Conservation (phyloP, 331 rosid genomes). For the Spiraea crenata region DNA sequence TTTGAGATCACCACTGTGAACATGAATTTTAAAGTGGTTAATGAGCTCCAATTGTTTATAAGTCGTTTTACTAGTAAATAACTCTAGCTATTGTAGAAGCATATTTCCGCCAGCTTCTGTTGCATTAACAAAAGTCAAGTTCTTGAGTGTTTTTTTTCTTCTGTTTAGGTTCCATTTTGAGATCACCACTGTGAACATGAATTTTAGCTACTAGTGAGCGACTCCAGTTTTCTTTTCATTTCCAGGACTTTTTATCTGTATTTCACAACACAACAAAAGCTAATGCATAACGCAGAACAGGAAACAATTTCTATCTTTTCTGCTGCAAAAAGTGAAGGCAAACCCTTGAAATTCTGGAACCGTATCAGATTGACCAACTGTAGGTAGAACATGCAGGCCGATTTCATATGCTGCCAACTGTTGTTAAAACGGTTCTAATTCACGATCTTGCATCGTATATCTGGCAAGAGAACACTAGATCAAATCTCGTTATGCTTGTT, state of each 20-base stretch:
- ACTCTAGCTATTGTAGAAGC: slow-evolving; percentile 5
- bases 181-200: background rate
- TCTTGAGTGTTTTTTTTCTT: background rate
- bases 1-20: background rate
- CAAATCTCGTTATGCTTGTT: too few relatives aligned
- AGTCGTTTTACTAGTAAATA: slow-evolving; percentile 16
- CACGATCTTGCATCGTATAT: too few relatives aligned
- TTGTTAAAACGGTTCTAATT: too few relatives aligned
- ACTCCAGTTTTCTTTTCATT: background rate
- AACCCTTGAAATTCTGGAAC: too few relatives aligned
- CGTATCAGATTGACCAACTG: too few relatives aligned
- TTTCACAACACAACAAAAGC: background rate
- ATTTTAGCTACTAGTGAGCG: background rate
- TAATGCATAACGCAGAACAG: too few relatives aligned
- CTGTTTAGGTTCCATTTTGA: background rate
- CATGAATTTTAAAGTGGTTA: too few relatives aligned
- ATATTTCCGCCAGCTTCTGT: slow-evolving; percentile 15
- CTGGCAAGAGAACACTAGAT: too few relatives aligned
- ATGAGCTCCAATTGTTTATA: slow-evolving; percentile 23
- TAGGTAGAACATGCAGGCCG: too few relatives aligned
- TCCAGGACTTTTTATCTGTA: background rate
- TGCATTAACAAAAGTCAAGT: slow-evolving; percentile 12
- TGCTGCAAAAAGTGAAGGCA: too few relatives aligned
- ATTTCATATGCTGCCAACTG: too few relatives aligned
- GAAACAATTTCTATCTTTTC: too few relatives aligned